These are phyloP conservation scores for Jatropha podagrica DNA, from an alignment of 441 rosid genomes.

Conservation along the genomic window DNA sequence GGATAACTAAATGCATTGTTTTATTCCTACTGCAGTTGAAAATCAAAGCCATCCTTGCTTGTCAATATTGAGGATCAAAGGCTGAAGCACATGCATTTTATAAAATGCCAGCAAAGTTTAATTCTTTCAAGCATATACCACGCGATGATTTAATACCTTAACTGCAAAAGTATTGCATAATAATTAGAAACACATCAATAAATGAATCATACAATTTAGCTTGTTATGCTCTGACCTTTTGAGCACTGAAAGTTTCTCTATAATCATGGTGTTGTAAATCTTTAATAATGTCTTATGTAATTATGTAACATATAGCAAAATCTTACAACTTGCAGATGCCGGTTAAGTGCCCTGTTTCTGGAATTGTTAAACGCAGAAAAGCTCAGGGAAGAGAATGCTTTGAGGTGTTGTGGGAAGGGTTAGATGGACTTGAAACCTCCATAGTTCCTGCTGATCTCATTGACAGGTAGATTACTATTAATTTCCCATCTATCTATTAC, in stretches of 20 bases:
- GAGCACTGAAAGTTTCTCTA: background rate
- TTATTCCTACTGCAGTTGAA: background rate
- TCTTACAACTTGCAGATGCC: conserved; percentile 49
- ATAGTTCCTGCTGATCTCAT: conserved; percentile 77
- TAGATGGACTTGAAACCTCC: conserved; percentile 59
- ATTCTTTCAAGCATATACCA: background rate
- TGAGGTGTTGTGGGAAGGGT: conserved; percentile 73
- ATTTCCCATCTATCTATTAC: background rate
- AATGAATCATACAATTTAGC: too few species aligned
- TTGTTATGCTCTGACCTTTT: background rate
- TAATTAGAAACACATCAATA: background rate
- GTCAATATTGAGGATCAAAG: background rate
- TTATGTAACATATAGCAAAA: conserved; percentile 1
- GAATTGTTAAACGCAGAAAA: conserved; percentile 64
- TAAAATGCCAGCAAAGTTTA: background rate
- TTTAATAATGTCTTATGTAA: background rate
- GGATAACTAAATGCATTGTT: too few species aligned
- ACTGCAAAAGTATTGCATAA: background rate
- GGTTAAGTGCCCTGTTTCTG: conserved; percentile 68
- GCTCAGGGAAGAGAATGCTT: conserved; percentile 69
- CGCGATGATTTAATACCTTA: background rate
- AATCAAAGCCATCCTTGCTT: background rate
- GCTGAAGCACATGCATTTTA: background rate
- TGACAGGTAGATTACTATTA: conserved; percentile 47
- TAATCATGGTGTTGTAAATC: background rate